Evolutionary conservation across 768 basidiomycete genomes (phyloP), one percentile per base, ranked within the genome.

Genomic region (Leccinum subtestaceum): DNA sequence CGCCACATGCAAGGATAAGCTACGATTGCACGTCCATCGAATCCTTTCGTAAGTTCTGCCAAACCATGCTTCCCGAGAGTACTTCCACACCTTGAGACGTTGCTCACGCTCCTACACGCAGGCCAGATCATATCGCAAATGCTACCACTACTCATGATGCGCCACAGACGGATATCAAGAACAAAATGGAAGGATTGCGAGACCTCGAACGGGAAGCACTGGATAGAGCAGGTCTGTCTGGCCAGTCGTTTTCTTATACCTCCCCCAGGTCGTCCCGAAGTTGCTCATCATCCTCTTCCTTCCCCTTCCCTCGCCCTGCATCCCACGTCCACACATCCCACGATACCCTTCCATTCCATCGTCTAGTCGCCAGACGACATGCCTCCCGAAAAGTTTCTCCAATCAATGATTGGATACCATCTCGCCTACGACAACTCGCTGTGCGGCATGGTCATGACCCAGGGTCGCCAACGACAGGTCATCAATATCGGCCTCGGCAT

Each of bases 381-480:
- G 76, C 78, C 84, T 1, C 83, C 85, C 43, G 84, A 85, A 63
- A 82, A 83, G 66, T 84, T 83, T 53, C 76, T 86, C 17, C 82
- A 84, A 23, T 87, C 89, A 1, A 87, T 87, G 82, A 92, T 92
- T 58, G 89, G 89, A 7, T 92, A 92, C 64, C 87, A 89, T 59
- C 82, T 89, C 49, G 78, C 84, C 1, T 85, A 80, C 63, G 84
- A 87, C 60, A 82, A 81, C 58, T 88, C 86, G 10, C 70, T 92
- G 9, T 84, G 89, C 55, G 89, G 86, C n/a, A 91, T 92, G 88
- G 85, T 87, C 40, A 90, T 93, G 83, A 88, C 88, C 1, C 90
- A 93, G 64, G 91, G 91, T 3, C 78, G 80, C 10, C 84, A 85
- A 56, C 81, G 84, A 48, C 85, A 88, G 57, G 91, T 93, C 51